Conservation (phyloP, 495 filamentous ascomycete genomes). For the Hypoxylon crocopeplum region DNA sequence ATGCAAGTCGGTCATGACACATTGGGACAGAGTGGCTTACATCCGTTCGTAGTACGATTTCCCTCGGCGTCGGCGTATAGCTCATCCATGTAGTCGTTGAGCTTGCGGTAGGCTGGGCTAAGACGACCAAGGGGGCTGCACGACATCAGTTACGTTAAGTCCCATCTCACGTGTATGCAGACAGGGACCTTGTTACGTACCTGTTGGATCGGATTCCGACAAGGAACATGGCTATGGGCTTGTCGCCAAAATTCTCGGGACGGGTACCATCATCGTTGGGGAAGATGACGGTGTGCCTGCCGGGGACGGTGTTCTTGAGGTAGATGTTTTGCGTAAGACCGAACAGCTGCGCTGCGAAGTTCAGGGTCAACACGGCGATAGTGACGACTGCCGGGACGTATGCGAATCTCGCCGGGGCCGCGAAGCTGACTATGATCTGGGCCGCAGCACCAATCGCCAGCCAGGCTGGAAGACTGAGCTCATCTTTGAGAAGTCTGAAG, state of each 20-base stretch:
- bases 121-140: constrained; percentile 39
- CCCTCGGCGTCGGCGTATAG: constrained; percentile 40
- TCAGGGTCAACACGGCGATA: constrained; percentile 27
- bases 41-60: constrained; percentile 41
- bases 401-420: constrained; percentile 44
- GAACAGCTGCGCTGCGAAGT: constrained; percentile 18
- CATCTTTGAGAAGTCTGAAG: constrained; percentile 16
- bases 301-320: constrained; percentile 43
- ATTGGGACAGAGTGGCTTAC: neutral
- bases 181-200: neutral
- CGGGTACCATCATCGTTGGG: constrained; percentile 46
- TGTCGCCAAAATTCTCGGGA: constrained; percentile 37
- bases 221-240: constrained; percentile 49
- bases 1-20: too few relatives aligned
- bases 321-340: constrained; percentile 30
- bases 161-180: neutral
- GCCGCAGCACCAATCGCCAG: constrained; percentile 46
- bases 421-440: constrained; percentile 41
- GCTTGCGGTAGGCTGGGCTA: constrained; percentile 35
- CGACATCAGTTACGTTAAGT: neutral
- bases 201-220: constrained; percentile 50
- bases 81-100: constrained; percentile 31
- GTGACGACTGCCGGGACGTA: constrained; percentile 39
- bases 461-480: constrained; percentile 47
- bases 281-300: constrained; percentile 46